Base-by-base conservation (phyloP, 805 yeast genomes). In the Jamesozyma lodderae region DNA sequence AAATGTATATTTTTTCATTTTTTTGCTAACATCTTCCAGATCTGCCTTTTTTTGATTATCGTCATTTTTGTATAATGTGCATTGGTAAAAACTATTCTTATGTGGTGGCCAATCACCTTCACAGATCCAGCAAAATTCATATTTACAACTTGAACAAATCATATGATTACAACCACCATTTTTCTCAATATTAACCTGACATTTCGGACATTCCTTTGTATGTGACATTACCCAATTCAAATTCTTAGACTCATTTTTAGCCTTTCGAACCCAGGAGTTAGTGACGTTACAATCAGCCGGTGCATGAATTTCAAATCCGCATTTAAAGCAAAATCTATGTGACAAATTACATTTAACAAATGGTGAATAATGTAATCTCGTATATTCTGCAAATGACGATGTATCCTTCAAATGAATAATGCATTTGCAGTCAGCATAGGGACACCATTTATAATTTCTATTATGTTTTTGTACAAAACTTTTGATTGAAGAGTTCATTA, bases 131-230 rank as follows among this genome's bases (percentile, higher is more conserved):
- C 98, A 92, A 55, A 87, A 92, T 55, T 88, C 84, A 56, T 74
- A 62, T 10, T 58, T 54, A 59, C 98, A 92, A 41, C 76, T 79
- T 3, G 73, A 67, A 59, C 98, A 92, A 1, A 77, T 72, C 95
- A 92, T 90, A 62, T 92, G 98, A 60, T 90, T 90, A 63, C 98
- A 92, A 0, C 98, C 98, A 17, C 96, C 97, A 55, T 82, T 82
- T 52, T 90, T 87, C 55, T 92, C 96, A 45, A 90, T 92, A 21
- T 77, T 66, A 1, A 86, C 66, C 8, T 65, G 64, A 64, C 98
- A 92, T 52, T 75, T 74, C 0, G 96, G 94, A 59, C 98, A 92
- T 32, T 74, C 73, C 48, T 85, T 80, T 1, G 98, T 86, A 57
- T 90, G 79, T 3, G 81, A 77, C 3, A 76, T 69, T 18, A 92